phyloP scores from a whole-genome alignment of 129 eudicot species.

The Chrysanthemum lavandulifolium region DNA sequence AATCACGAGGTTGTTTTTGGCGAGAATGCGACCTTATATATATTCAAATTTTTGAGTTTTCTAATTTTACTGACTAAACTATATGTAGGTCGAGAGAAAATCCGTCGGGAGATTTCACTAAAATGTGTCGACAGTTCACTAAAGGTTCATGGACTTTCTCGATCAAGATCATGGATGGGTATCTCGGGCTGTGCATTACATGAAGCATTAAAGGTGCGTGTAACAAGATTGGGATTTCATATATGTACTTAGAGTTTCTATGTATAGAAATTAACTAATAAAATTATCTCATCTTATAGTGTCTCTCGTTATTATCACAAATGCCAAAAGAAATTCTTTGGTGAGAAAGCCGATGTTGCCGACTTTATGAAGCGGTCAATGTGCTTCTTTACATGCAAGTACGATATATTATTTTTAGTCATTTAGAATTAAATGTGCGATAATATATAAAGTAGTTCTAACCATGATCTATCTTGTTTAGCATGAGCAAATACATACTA shows the following conservation, averaged over 20 bases:
- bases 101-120: slow-evolving; percentile 50
- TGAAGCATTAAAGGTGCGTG: slow-evolving; percentile 54
- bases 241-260: background rate
- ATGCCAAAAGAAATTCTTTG: slow-evolving; percentile 53
- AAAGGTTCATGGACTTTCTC: slow-evolving; percentile 90
- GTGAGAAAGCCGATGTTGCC: slow-evolving; percentile 41
- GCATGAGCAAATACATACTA: background rate
- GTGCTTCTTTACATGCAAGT: slow-evolving; percentile 60
- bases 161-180: slow-evolving; percentile 79
- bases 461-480: no score
- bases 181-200: slow-evolving; percentile 80
- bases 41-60: background rate
- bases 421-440: no score
- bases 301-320: slow-evolving; percentile 51
- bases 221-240: background rate
- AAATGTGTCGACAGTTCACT: slow-evolving; percentile 56
- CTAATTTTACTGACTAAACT: background rate
- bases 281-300: slow-evolving; percentile 28
- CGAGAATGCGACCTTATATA: background rate
- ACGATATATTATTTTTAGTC: background rate
- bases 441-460: no score
- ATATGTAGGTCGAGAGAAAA: slow-evolving; percentile 45
- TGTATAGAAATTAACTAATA: background rate
- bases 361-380: slow-evolving; percentile 59
- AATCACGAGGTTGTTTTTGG: slow-evolving; percentile 59